These are phyloP conservation scores for Aspergillus fischeri DNA, from an alignment of 2,329 filamentous ascomycete genomes.

Conservation along the genomic window DNA sequence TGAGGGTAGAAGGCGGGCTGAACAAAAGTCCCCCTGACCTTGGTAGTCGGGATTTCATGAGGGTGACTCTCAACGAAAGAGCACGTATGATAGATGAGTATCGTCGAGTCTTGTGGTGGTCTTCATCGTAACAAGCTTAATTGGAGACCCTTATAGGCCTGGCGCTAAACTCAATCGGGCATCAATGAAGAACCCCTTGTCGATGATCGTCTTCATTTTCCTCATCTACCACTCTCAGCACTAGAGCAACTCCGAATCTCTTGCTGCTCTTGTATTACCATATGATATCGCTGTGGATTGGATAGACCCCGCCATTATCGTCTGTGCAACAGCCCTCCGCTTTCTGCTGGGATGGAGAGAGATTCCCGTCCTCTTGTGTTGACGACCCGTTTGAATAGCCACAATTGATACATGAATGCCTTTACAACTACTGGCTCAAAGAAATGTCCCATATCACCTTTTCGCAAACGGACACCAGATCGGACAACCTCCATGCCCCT, in stretches of 20 bases:
- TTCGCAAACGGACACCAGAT: conserved; percentile 24
- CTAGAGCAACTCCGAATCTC: neutral
- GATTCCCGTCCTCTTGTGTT: neutral
- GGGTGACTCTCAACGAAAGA: neutral
- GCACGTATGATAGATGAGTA: neutral
- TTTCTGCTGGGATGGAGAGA: neutral
- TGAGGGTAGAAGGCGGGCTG: conserved; percentile 11
- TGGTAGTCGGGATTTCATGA: conserved; percentile 18
- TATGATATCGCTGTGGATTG: neutral
- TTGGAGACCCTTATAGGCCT: neutral
- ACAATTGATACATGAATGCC: neutral
- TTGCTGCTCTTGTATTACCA: neutral
- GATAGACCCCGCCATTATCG: neutral
- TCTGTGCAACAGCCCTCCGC: neutral
- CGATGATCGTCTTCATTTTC: conserved; percentile 8
- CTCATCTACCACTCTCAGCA: neutral
- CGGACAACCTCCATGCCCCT: conserved; percentile 37
- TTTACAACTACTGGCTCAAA: neutral
- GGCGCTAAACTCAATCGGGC: neutral
- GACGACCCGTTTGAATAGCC: neutral
- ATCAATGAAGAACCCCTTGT: neutral
- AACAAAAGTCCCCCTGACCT: conserved; percentile 12
- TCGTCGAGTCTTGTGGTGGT: neutral
- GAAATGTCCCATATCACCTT: conserved; percentile 33
- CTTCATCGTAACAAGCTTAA: neutral